Percentiles rank a stretch among this genome's conserved stretches.
Conservation (phyloP, 169 alveolate species). For the Plasmodium blacklocki region DNA sequence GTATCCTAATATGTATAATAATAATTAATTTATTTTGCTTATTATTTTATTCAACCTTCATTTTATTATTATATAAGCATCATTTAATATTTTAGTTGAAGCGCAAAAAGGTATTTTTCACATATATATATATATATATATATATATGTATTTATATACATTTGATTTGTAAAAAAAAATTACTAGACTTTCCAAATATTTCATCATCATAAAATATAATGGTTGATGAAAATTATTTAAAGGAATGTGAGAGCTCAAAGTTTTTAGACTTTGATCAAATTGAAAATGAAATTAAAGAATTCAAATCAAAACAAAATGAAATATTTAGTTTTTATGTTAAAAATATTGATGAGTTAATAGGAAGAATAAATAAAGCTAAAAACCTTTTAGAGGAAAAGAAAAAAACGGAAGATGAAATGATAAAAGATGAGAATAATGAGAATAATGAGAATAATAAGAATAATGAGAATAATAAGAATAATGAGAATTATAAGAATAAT, state of each 20-base stretch:
- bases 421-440: not conserved
- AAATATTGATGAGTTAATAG: constrained; percentile 43
- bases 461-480: too few relatives aligned
- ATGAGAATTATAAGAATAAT: too few relatives aligned
- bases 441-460: too few relatives aligned
- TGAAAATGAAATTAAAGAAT: constrained; percentile 46
- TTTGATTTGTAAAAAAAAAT: not conserved
- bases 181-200: too few relatives aligned
- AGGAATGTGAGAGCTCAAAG: constrained; percentile 6
- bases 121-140: constrained; percentile 1
- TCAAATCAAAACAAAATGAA: constrained; percentile 55
- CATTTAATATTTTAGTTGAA: too few relatives aligned
- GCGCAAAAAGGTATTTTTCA: not conserved
- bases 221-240: constrained; percentile 33
- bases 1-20: too few relatives aligned
- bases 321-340: constrained; percentile 40
- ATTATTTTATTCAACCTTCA: too few relatives aligned
- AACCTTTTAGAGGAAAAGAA: constrained; percentile 51
- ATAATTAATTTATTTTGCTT: too few relatives aligned
- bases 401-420: not conserved
- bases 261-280: constrained; percentile 30
- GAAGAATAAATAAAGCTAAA: constrained; percentile 47
- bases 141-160: not conserved
- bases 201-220: not conserved
- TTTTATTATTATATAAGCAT: too few relatives aligned